Evolutionary conservation across 2,329 filamentous ascomycete genomes (phyloP), one percentile per base, ranked within the genome.

Genomic region (Sporothrix variecibatus): DNA sequence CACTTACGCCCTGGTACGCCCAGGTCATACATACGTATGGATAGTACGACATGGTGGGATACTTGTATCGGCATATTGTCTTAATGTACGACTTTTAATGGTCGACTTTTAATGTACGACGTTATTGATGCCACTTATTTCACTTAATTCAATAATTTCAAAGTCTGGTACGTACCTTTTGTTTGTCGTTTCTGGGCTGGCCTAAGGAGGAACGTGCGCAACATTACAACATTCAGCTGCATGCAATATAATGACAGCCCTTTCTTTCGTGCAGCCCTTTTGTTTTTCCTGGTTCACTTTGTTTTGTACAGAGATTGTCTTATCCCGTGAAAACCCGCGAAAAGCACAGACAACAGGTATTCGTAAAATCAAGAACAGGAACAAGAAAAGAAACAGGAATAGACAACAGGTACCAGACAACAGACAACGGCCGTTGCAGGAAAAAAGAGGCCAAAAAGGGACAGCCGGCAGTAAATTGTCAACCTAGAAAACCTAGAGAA

Each of bases 51-150:
- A 65, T 60, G 28, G 20, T 43, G 60, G 11, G n/a, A 26, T 65
- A 65, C n/a, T 28, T 23, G 51, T 56, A 56, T 71, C 68, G 68
- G 49, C 68, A 58, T 71, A 58, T 71, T 71, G 68, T 60, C n/a
- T 23, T n/a, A 11, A 23, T 26, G 34, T 64, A 40, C 7, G 38
- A 23, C 34, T 34, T 8, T 34, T 34, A 34, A 34, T 34, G 58
- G n/a, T 12, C 28, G 11, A 64, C 34, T 43, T 49, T 49, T 12
- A 43, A 49, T 49, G 43, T 17, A 20, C 43, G 12, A 49, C 43
- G 43, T 49, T 49, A 49, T 49, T 49, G 43, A 17, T n/a, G n/a
- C n/a, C n/a, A n/a, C n/a, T n/a, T n/a, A n/a, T n/a, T n/a, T n/a
- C n/a, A n/a, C n/a, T n/a, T n/a, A n/a, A n/a, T n/a, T n/a, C n/a